These are phyloP conservation scores for Candida pseudocylindracea DNA, from an alignment of 1,139 yeast genomes.

Conservation along the genomic window DNA sequence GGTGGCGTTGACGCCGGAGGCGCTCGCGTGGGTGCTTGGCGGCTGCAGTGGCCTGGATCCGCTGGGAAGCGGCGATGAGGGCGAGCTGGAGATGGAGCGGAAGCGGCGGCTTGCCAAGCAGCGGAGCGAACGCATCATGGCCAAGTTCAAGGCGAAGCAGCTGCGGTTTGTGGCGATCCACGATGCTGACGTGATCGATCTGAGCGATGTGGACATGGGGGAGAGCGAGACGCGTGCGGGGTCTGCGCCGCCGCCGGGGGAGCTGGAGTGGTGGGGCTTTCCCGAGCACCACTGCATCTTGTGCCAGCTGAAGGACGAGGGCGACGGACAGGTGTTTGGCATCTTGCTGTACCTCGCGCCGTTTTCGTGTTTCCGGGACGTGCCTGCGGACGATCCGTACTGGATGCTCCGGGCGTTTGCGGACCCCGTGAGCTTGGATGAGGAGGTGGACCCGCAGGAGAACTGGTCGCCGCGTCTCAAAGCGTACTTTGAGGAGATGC, in stretches of 20 bases:
- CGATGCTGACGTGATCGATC: slow-evolving; percentile 10
- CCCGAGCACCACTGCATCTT: slow-evolving; percentile 72
- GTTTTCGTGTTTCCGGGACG: slow-evolving; percentile 35
- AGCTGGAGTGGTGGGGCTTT: slow-evolving; percentile 27
- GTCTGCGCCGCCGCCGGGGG: slow-evolving; percentile 6
- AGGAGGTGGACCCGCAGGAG: slow-evolving; percentile 8
- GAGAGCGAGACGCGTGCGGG: too few relatives aligned
- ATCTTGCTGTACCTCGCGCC: slow-evolving; percentile 37
- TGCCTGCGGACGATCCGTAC: slow-evolving; percentile 40
- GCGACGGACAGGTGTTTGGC: slow-evolving; percentile 34
- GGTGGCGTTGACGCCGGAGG: too few relatives aligned
- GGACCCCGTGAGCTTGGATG: slow-evolving; percentile 27
- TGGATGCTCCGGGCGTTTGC: slow-evolving; percentile 51
- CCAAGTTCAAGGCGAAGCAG: slow-evolving; percentile 63
- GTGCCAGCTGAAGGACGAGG: slow-evolving; percentile 53
- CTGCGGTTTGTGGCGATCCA: slow-evolving; percentile 36
- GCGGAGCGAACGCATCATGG: slow-evolving; percentile 52
- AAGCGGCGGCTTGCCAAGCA: slow-evolving; percentile 51
- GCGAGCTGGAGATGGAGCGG: slow-evolving; percentile 13
- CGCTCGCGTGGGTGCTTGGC: background rate
- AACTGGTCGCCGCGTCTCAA: slow-evolving; percentile 10
- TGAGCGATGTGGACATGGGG: slow-evolving; percentile 17
- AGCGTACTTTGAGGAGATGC: slow-evolving; percentile 12
- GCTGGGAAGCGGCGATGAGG: background rate
- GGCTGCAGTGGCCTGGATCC: background rate